phyloP scores from a whole-genome alignment of 2,329 filamentous ascomycete genomes.

The Dactylonectria estremocensis region DNA sequence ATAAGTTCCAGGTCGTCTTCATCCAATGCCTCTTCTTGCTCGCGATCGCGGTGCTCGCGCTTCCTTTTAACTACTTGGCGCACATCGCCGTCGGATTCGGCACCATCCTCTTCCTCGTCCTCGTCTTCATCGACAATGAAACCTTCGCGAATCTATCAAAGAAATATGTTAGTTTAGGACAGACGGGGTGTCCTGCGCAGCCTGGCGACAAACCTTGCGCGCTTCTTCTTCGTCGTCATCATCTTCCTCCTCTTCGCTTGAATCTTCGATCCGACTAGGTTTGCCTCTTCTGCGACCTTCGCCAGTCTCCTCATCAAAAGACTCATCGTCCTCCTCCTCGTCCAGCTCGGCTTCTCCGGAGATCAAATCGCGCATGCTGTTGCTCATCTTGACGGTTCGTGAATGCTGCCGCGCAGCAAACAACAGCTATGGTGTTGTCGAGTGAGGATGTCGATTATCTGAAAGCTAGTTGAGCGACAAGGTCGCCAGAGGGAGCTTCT shows the following conservation, averaged over 20 bases:
- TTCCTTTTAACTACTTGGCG: conserved; percentile 77
- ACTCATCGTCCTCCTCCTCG: conserved; percentile 88
- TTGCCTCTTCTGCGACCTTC: conserved; percentile 65
- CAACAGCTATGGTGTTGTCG: conserved; percentile 39
- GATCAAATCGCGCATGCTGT: conserved; percentile 81
- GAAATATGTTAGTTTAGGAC: conserved; percentile 32
- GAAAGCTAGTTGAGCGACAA: conserved; percentile 7
- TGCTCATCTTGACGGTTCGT: conserved; percentile 68
- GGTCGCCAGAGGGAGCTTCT: conserved; percentile 7
- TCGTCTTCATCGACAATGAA: conserved; percentile 97
- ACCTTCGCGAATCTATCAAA: conserved; percentile 83
- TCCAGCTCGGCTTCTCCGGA: conserved; percentile 89
- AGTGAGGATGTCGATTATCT: conserved; percentile 31
- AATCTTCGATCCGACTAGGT: conserved; percentile 75
- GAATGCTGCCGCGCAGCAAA: conserved; percentile 47
- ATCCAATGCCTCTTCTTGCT: conserved; percentile 90
- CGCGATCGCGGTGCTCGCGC: conserved; percentile 81
- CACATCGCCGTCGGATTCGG: conserved; percentile 68
- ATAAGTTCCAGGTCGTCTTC: conserved; percentile 98
- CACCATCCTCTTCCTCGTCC: conserved; percentile 80
- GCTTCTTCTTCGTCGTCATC: conserved; percentile 92
- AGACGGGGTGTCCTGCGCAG: conserved; percentile 7
- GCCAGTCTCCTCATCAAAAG: conserved; percentile 83
- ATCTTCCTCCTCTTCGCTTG: conserved; percentile 92
- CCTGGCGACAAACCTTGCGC: conserved; percentile 71